Base-by-base conservation (phyloP, 257 asterid species). In the Plantago major region DNA sequence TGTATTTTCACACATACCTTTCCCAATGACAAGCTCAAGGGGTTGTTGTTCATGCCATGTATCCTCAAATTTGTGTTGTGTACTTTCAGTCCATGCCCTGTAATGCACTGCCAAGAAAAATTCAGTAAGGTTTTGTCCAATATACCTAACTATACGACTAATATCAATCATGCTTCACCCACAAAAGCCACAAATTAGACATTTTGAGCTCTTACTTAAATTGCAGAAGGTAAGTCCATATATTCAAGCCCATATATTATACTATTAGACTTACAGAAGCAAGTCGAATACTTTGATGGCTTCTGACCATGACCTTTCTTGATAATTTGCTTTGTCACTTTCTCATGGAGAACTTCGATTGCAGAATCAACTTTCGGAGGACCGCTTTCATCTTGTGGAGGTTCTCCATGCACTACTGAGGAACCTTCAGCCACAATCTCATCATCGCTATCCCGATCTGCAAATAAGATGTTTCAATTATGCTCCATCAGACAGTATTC, bases 41-140 rank as follows among this genome's bases (percentile, higher is more conserved):
- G 96, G 97, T 69, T 82, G 97, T 37, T 87, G 96, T 67, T 92
- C 99, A 52, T 76, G 89, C 97, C 99, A 89, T 61, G 99, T 89
- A 68, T 92, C 99, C 74, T 89, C 99, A 59, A 92, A 92, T 76
- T 89, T 86, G 89, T 89, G 97, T 40, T 70, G 81, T 60, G 96
- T 86, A 77, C 84, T 83, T 75, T 83, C 93, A 51, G 95, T 70
- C 99, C 99, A 92, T 69, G 97, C 99, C 82, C 81, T 81, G 72
- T 86, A 89, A 70, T 92, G 95, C 77, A 89, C 99, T 92, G 79
- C 54, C 68, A 55, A 48, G 58, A 68, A 42, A 46, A 46, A 11
- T 57, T 18, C n/a, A n/a, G 58, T 64, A 38, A 67, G 55, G 40
- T 65, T 57, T 33, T 55, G 5, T 46, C 47, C 52, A 28, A 49